Base-by-base conservation (phyloP, 164 flowering plant genomes). In the Magnolia kwangsiensis region DNA sequence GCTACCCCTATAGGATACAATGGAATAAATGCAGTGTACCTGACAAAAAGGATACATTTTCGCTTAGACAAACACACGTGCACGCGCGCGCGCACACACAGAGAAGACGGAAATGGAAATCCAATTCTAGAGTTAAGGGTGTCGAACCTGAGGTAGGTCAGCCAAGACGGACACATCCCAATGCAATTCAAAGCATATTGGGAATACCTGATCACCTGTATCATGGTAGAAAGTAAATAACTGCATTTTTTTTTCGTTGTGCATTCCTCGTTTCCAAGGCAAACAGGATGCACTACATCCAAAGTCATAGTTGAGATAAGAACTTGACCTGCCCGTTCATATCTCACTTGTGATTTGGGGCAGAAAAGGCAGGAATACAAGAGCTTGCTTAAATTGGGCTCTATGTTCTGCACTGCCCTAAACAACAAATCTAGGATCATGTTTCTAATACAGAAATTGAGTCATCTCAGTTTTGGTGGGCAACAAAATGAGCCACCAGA, bases 11-110 rank as follows among this genome's bases (percentile, higher is more conserved):
- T 45, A 6, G 98, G 98, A 81, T 91, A 92, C 82, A 93, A 73
- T 29, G 85, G 77, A 75, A 94, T 94, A 79, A 94, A 96, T 73
- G 91, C 91, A 67, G 97, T 91, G 83, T 94, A 92, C 91, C 97
- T 96, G 79, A 71, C 45, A 45, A 76, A 76, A 76, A 63, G 45
- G 8, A 68, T 68, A 50, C 45, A 50, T 5, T 19, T 19, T 70
- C 3, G n/a, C 18, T n/a, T 20, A 29, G 5, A 18, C 1, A 27
- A 27, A 27, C 29, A 27, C 2, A 27, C 29, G 1, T 1, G 1
- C 27, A 24, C 27, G 1, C 27, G 1, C 29, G 1, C 29, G 10
- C 10, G 27, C 49, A 24, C 27, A 24, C 27, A 27, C 29, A 27
- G 1, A 63, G 7, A 63, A 29, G 16, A 67, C n/a, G 14, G n/a